Conservation (phyloP, 148 eudicot species). For the Rhododendron williamsianum region DNA sequence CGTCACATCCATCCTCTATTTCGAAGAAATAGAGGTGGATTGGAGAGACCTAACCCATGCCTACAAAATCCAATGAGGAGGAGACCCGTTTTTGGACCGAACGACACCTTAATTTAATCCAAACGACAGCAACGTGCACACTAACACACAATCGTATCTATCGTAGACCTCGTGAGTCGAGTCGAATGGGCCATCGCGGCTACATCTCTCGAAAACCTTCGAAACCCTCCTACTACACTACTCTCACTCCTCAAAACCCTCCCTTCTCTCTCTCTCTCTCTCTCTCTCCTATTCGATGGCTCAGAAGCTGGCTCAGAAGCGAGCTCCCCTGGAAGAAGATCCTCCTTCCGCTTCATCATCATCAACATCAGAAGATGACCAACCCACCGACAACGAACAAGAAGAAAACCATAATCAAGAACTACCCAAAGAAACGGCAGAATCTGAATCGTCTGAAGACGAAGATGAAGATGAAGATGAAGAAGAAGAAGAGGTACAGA, state of each 20-base stretch:
- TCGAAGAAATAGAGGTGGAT: too few relatives aligned
- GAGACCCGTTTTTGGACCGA: too few relatives aligned
- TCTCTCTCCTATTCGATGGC: conserved; percentile 18
- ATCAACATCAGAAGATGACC: conserved; percentile 6
- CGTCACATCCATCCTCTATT: too few relatives aligned
- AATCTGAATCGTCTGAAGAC: not conserved
- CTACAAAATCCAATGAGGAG: too few relatives aligned
- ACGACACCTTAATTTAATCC: too few relatives aligned
- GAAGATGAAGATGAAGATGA: not conserved
- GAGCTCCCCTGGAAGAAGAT: conserved; percentile 19
- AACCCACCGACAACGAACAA: conserved; percentile 8
- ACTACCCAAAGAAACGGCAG: not conserved
- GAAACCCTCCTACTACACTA: too few relatives aligned
- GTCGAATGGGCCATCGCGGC: too few relatives aligned
- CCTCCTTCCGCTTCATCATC: conserved; percentile 39
- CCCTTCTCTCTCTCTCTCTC: not conserved
- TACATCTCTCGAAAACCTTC: too few relatives aligned
- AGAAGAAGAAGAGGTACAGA: not conserved
- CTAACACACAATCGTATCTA: too few relatives aligned
- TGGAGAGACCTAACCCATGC: too few relatives aligned
- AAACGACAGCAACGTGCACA: too few relatives aligned
- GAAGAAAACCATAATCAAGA: not conserved
- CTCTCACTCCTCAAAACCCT: not conserved
- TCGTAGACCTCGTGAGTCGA: too few relatives aligned
- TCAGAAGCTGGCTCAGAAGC: conserved; percentile 28